These are phyloP conservation scores for Trematosphaeria pertusa DNA, from an alignment of 2,329 filamentous ascomycete genomes.

Conservation along the genomic window DNA sequence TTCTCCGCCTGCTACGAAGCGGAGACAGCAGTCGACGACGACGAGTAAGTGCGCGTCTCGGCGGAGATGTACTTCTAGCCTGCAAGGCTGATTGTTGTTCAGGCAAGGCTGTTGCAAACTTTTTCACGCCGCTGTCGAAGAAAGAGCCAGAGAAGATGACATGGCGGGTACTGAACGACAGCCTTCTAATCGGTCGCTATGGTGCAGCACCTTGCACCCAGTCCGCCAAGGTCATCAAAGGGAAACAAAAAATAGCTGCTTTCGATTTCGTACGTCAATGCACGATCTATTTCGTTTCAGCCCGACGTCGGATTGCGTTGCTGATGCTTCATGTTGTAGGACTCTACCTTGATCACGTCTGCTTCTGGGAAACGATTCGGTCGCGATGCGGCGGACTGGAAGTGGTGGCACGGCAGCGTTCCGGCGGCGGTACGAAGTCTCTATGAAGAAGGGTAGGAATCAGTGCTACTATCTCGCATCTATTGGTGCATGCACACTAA, in stretches of 20 bases:
- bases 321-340: slow-evolving; percentile 56
- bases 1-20: slow-evolving; percentile 65
- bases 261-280: slow-evolving; percentile 48
- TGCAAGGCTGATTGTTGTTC: not conserved
- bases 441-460: slow-evolving; percentile 69
- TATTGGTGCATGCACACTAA: slow-evolving; percentile 13
- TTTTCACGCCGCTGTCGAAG: slow-evolving; percentile 87
- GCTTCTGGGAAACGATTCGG: slow-evolving; percentile 82
- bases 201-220: slow-evolving; percentile 46
- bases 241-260: slow-evolving; percentile 42
- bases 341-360: slow-evolving; percentile 85
- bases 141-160: slow-evolving; percentile 77
- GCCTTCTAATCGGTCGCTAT: slow-evolving; percentile 79
- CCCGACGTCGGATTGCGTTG: not conserved
- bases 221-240: slow-evolving; percentile 12
- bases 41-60: slow-evolving; percentile 59
- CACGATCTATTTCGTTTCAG: not conserved
- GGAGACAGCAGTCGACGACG: slow-evolving; percentile 61
- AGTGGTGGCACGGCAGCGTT: slow-evolving; percentile 85
- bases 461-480: slow-evolving; percentile 6
- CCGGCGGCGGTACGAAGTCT: slow-evolving; percentile 72
- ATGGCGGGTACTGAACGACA: slow-evolving; percentile 73
- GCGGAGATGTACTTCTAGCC: too few species aligned
- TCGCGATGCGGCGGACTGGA: slow-evolving; percentile 79
- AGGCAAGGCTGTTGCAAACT: slow-evolving; percentile 77